These are phyloP conservation scores for Russula olivacea DNA, from an alignment of 768 basidiomycete genomes.

Conservation along the genomic window DNA sequence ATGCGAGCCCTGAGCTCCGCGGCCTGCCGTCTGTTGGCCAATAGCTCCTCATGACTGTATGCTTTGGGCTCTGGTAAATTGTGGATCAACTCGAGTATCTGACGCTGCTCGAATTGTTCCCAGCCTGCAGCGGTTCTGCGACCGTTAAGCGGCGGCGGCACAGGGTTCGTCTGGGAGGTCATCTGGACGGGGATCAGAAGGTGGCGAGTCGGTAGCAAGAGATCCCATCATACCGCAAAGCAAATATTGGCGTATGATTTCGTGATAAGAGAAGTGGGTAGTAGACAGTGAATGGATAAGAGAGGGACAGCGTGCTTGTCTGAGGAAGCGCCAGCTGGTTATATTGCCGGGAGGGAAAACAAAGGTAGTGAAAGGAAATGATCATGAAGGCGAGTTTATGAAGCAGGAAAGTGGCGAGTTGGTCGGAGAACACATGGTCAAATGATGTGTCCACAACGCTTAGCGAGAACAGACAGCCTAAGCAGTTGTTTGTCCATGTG, in stretches of 20 bases:
- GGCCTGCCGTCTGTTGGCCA: neutral
- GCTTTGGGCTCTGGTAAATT: conserved; percentile 16
- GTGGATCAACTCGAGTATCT: neutral
- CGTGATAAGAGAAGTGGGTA: neutral
- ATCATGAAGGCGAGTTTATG: neutral
- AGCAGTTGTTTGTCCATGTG: conserved; percentile 45
- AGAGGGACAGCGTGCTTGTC: neutral
- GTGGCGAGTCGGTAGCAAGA: too few relatives aligned
- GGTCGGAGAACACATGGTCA: conserved; percentile 15
- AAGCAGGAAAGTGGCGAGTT: conserved; percentile 8
- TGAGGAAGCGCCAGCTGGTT: neutral
- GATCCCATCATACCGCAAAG: neutral
- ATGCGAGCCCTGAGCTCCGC: conserved; percentile 12
- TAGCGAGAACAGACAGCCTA: conserved; percentile 28
- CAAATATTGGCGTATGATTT: neutral
- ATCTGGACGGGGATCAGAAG: conserved; percentile 4
- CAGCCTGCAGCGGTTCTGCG: neutral
- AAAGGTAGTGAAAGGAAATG: neutral
- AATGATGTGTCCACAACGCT: conserved; percentile 10
- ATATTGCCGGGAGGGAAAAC: neutral
- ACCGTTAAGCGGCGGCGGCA: neutral
- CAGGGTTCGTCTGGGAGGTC: neutral
- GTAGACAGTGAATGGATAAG: neutral
- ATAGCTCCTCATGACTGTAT: neutral
- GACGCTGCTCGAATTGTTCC: conserved; percentile 6